phyloP scores from a whole-genome alignment of 352 stramenopile species.

The Globisporangium nunn region DNA sequence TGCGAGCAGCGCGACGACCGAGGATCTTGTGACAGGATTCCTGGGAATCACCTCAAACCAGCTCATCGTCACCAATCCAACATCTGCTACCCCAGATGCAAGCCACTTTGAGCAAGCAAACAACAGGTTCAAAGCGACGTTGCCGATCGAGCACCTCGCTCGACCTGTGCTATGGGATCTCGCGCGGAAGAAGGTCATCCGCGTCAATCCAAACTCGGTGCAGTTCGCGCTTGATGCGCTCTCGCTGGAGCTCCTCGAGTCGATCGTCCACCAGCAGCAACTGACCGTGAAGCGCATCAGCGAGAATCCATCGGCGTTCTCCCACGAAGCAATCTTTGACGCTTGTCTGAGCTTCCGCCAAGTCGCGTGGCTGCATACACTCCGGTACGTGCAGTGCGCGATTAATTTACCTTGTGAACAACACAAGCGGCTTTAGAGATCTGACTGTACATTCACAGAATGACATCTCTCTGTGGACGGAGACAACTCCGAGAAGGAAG shows the following conservation, averaged over 20 bases:
- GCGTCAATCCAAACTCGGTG: constrained; percentile 20
- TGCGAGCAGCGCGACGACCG: constrained; percentile 4
- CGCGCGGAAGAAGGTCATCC: constrained; percentile 35
- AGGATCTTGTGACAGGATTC: constrained; percentile 11
- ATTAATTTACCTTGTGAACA: neutral
- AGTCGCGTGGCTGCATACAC: constrained; percentile 47
- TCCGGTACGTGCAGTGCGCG: constrained; percentile 29
- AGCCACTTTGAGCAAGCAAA: neutral
- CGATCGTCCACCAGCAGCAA: constrained; percentile 39
- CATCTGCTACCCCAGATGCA: neutral
- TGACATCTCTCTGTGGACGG: constrained; percentile 8
- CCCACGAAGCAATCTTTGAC: constrained; percentile 42
- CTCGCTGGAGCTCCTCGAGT: constrained; percentile 35
- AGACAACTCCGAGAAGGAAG: constrained; percentile 6
- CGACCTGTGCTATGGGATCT: constrained; percentile 41
- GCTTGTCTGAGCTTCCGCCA: constrained; percentile 51
- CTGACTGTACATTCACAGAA: constrained; percentile 11
- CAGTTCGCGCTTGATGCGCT: constrained; percentile 19
- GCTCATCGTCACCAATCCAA: neutral
- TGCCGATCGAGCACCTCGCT: constrained; percentile 25
- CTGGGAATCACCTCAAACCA: constrained; percentile 1
- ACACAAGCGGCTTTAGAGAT: neutral
- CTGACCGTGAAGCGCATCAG: constrained; percentile 34
- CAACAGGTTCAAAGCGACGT: neutral
- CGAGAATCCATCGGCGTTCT: constrained; percentile 30